Percentiles rank a stretch among this genome's conserved stretches.
These are phyloP conservation scores for Botrytis porri DNA, from an alignment of 2,329 filamentous ascomycete genomes.

Conservation along the genomic window DNA sequence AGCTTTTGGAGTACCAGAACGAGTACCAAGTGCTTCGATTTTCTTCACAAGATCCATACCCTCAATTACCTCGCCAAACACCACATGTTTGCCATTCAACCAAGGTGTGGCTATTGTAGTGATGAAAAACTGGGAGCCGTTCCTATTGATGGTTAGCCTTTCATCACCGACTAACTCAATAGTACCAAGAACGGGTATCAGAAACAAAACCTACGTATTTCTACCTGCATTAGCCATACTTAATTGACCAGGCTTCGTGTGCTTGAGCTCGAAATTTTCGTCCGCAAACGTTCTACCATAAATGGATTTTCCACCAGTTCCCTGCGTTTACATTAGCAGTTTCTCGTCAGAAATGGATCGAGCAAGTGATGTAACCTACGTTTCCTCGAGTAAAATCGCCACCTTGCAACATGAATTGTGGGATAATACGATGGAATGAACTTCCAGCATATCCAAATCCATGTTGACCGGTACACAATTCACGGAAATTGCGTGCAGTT, in stretches of 20 bases:
- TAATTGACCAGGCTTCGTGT: constrained; percentile 72
- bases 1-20: constrained; percentile 52
- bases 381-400: constrained; percentile 92
- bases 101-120: constrained; percentile 92
- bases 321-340: constrained; percentile 64
- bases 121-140: constrained; percentile 98
- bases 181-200: constrained; percentile 22
- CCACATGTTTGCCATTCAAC: constrained; percentile 92
- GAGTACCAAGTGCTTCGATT: constrained; percentile 58
- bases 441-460: constrained; percentile 81
- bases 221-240: constrained; percentile 95
- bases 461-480: constrained; percentile 79
- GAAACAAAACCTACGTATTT: constrained; percentile 72
- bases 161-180: neutral
- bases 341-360: constrained; percentile 20
- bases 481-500: constrained; percentile 94
- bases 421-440: constrained; percentile 89
- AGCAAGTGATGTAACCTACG: constrained; percentile 52
- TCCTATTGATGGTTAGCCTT: constrained; percentile 58
- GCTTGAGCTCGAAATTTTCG: constrained; percentile 82
- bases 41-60: constrained; percentile 54
- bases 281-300: constrained; percentile 91
- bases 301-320: constrained; percentile 84
- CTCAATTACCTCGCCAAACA: constrained; percentile 70
- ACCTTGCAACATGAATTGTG: constrained; percentile 91